Evolutionary conservation across 163 green algal species (phyloP).

Genomic region (Scenedesmus sp.): DNA sequence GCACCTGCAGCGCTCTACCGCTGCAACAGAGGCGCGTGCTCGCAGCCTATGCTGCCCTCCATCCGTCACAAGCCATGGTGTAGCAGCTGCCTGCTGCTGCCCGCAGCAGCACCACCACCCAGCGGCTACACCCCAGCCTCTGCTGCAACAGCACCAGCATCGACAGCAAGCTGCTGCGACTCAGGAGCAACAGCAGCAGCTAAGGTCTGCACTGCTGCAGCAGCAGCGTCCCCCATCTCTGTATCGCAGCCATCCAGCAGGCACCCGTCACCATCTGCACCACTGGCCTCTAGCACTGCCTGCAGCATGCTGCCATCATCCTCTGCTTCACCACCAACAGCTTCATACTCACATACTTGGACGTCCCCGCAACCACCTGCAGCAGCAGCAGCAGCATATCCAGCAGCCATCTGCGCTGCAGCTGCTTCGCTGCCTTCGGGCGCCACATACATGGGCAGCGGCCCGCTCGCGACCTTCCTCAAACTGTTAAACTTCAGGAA

Average conservation of each 20-base stretch:
- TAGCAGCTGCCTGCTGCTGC: background rate
- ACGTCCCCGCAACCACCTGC: background rate
- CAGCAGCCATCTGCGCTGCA: background rate
- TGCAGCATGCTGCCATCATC: background rate
- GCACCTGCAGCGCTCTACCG: background rate
- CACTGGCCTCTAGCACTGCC: background rate
- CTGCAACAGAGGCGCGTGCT: background rate
- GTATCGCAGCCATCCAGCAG: background rate
- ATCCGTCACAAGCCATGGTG: background rate
- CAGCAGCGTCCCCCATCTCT: background rate
- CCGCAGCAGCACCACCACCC: background rate
- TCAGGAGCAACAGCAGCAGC: background rate
- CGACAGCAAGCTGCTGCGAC: background rate
- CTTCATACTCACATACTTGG: background rate
- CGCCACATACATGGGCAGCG: constrained; percentile 2
- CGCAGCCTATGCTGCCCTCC: no score
- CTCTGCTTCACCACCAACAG: background rate
- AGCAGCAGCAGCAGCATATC: background rate
- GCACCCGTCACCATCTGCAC: background rate
- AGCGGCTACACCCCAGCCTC: background rate
- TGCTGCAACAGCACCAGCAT: background rate
- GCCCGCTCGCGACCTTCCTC: background rate
- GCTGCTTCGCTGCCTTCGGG: background rate
- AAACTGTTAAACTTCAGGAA: background rate
- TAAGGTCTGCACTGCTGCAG: background rate